Conservation (phyloP, 345 rosid genomes). For the Acer yangbiense region DNA sequence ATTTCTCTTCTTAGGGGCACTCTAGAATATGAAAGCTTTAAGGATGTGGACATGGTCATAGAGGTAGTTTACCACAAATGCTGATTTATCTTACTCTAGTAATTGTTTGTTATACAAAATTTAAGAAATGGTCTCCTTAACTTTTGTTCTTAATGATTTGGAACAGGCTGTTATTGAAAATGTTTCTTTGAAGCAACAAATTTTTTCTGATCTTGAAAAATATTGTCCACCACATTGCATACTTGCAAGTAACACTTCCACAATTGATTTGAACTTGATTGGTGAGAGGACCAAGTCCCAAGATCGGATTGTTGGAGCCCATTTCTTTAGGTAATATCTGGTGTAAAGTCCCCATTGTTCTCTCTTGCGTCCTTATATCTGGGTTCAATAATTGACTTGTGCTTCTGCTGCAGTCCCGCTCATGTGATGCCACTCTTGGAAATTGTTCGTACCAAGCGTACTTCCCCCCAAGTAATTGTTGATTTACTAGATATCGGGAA, state of each 20-base stretch:
- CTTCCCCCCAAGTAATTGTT: constrained; percentile 86
- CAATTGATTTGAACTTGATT: constrained; percentile 86
- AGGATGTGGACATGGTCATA: constrained; percentile 90
- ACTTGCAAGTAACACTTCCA: constrained; percentile 93
- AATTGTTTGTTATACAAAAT: constrained; percentile 15
- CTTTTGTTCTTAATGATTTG: constrained; percentile 38
- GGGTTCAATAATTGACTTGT: constrained; percentile 25
- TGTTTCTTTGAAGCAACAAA: constrained; percentile 89
- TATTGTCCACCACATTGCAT: constrained; percentile 88
- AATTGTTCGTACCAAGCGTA: constrained; percentile 81
- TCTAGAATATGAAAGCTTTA: constrained; percentile 84
- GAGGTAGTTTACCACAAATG: constrained; percentile 55
- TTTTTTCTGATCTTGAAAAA: constrained; percentile 89
- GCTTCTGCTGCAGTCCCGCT: constrained; percentile 71
- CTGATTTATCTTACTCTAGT: background rate
- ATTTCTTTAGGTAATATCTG: constrained; percentile 82
- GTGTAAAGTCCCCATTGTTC: constrained; percentile 10
- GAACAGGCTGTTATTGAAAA: constrained; percentile 94
- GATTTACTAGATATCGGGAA: constrained; percentile 91
- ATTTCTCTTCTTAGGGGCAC: constrained; percentile 73
- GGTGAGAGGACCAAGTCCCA: constrained; percentile 80
- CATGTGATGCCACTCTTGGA: constrained; percentile 97
- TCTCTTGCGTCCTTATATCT: background rate
- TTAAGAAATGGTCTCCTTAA: constrained; percentile 15
- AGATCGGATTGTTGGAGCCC: constrained; percentile 90